Conservation (phyloP, 2,329 filamentous ascomycete genomes). For the Colletotrichum chrysophilum region DNA sequence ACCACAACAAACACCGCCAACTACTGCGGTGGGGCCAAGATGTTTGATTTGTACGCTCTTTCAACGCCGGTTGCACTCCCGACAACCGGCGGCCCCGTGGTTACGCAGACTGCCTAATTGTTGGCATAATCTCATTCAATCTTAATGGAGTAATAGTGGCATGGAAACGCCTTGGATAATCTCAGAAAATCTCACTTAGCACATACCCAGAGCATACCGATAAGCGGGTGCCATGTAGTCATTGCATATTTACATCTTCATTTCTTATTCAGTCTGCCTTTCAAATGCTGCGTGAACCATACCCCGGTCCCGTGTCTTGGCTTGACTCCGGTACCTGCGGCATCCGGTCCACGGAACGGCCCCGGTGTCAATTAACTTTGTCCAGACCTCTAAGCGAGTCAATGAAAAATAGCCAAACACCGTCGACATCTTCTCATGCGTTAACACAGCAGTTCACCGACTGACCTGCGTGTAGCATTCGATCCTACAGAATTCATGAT, state of each 20-base stretch:
- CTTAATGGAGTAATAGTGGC: background rate
- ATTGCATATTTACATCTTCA: background rate
- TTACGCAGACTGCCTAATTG: slow-evolving; percentile 6
- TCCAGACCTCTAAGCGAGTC: background rate
- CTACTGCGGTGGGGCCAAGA: slow-evolving; percentile 35
- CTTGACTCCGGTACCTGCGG: background rate
- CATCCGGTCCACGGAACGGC: background rate
- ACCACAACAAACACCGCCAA: slow-evolving; percentile 30
- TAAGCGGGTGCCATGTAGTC: background rate
- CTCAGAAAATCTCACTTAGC: background rate
- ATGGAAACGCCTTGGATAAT: background rate
- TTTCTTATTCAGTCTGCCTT: background rate
- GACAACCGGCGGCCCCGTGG: slow-evolving; percentile 26
- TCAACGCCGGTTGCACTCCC: slow-evolving; percentile 22
- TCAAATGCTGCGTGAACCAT: background rate
- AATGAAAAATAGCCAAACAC: background rate
- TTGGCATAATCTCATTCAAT: background rate
- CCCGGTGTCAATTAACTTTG: background rate
- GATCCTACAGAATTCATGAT: background rate
- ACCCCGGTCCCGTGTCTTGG: background rate
- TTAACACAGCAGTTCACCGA: background rate
- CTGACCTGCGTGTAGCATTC: background rate
- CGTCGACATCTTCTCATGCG: background rate
- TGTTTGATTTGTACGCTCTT: slow-evolving; percentile 38
- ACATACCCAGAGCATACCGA: background rate